These are phyloP conservation scores for Calonectria pseudoturangicola DNA, from an alignment of 2,329 filamentous ascomycete genomes.

Conservation along the genomic window DNA sequence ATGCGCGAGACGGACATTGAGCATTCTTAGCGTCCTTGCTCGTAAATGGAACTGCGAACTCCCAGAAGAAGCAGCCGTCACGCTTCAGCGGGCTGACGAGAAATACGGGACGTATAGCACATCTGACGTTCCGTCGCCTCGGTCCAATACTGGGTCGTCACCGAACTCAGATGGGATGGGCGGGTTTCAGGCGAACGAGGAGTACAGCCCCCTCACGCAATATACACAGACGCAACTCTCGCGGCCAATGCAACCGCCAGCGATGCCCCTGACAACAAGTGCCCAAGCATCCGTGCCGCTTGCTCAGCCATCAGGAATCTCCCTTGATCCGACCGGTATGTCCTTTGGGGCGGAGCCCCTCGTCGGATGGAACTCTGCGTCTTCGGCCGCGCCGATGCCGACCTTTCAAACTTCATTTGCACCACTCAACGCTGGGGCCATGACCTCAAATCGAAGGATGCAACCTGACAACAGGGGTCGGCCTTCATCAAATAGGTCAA, in stretches of 20 bases:
- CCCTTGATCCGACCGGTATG: constrained; percentile 48
- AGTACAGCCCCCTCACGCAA: constrained; percentile 61
- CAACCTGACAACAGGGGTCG: constrained; percentile 49
- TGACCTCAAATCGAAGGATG: constrained; percentile 40
- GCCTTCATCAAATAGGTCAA: constrained; percentile 44
- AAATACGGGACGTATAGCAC: constrained; percentile 85
- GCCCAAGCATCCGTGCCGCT: constrained; percentile 38
- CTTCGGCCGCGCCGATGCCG: constrained; percentile 48
- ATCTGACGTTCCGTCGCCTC: constrained; percentile 76
- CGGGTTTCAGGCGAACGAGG: constrained; percentile 50
- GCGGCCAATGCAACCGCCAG: constrained; percentile 49
- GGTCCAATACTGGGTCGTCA: constrained; percentile 58
- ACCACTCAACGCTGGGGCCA: constrained; percentile 44
- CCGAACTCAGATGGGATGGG: constrained; percentile 56
- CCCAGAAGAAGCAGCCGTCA: constrained; percentile 85
- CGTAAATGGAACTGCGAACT: constrained; percentile 93
- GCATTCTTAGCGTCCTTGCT: constrained; percentile 88
- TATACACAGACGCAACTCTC: constrained; percentile 55
- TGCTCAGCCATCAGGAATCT: constrained; percentile 45
- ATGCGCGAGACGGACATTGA: constrained; percentile 88
- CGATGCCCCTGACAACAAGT: constrained; percentile 44
- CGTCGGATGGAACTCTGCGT: constrained; percentile 52
- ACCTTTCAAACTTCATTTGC: constrained; percentile 42
- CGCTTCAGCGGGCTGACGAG: constrained; percentile 85
- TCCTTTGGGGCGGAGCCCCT: constrained; percentile 52